phyloP scores from a whole-genome alignment of 495 filamentous ascomycete genomes.

The Penicillium canariense region DNA sequence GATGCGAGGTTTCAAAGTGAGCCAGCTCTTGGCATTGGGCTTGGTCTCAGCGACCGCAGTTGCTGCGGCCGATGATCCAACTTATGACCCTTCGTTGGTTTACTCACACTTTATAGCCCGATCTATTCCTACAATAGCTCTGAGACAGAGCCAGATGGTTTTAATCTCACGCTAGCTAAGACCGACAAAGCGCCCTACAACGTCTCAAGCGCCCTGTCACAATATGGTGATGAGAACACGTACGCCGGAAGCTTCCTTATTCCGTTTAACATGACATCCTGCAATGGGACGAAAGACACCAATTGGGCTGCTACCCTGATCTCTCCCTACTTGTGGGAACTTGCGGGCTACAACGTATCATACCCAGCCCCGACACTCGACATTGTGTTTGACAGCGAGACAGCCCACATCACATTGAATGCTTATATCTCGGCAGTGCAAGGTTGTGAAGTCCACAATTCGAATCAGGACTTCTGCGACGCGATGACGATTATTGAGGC shows the following conservation, averaged over 20 bases:
- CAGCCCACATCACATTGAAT: neutral
- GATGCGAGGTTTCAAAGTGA: neutral
- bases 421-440: neutral
- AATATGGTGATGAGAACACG: neutral
- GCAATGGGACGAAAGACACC: neutral
- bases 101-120: neutral
- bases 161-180: constrained; percentile 1
- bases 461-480: neutral
- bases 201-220: neutral
- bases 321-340: neutral
- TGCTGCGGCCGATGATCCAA: neutral
- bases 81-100: neutral
- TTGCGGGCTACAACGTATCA: neutral
- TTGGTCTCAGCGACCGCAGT: neutral
- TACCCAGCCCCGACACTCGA: neutral
- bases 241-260: neutral
- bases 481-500: neutral
- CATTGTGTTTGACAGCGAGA: constrained; percentile 2
- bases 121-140: neutral
- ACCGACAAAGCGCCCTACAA: constrained; percentile 1
- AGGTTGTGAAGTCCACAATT: neutral
- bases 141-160: neutral
- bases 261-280: neutral
- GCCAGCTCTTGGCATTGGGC: neutral
- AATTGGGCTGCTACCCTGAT: neutral